A percentile compares a stretch with the other conserved stretches of the same genome.
Evolutionary conservation across 1,139 yeast genomes (phyloP).

Genomic region (Diutina mesorugosa): DNA sequence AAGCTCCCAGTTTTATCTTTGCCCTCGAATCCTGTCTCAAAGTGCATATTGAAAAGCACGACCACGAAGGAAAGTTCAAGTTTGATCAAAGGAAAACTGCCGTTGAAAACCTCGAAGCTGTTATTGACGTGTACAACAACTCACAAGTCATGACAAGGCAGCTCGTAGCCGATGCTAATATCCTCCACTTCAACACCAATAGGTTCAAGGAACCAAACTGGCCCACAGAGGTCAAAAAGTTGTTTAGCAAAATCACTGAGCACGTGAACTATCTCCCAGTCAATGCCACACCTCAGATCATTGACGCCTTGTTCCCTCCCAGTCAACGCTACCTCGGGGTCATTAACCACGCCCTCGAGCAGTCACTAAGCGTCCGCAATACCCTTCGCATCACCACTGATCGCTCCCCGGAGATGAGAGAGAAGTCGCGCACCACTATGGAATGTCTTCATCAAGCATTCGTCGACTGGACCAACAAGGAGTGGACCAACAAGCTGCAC

Average conservation of each 20-base stretch:
- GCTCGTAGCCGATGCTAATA: not conserved
- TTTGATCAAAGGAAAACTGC: not conserved
- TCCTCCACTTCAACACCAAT: not conserved
- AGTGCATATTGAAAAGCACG: not conserved
- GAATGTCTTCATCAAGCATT: not conserved
- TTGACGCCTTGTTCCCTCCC: not conserved
- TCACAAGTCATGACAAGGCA: not conserved
- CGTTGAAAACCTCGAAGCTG: not conserved
- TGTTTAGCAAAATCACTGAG: not conserved
- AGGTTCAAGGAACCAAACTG: not conserved
- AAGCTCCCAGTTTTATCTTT: not conserved
- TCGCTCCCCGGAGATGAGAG: not conserved
- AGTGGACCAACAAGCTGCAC: not conserved
- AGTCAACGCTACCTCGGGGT: not conserved
- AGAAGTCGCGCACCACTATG: not conserved
- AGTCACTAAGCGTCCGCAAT: not conserved
- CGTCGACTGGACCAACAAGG: not conserved
- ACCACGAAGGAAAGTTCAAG: not conserved
- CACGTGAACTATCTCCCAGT: not conserved
- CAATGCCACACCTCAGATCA: not conserved
- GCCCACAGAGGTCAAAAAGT: not conserved
- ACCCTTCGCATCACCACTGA: not conserved
- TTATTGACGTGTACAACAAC: not conserved
- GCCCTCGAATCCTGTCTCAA: not conserved
- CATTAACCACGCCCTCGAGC: not conserved